These are phyloP conservation scores for Raddia distichophylla DNA, from an alignment of 176 grass and related monocot species.

Conservation along the genomic window DNA sequence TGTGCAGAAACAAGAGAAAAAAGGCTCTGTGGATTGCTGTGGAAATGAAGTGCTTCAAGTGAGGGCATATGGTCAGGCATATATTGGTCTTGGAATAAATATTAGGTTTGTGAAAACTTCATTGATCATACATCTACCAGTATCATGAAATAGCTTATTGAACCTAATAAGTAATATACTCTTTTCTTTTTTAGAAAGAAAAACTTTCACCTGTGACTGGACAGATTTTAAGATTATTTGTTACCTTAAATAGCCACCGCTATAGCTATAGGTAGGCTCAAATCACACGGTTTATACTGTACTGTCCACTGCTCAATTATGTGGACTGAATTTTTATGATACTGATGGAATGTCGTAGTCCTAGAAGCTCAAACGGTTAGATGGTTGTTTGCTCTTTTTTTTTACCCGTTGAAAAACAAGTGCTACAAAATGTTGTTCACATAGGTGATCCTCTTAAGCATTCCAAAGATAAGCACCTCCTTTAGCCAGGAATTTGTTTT, in stretches of 20 bases:
- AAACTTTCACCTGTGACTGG: conserved; percentile 11
- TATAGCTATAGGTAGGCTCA: conserved; percentile 10
- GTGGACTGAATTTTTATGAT: not conserved
- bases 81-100: conserved; percentile 90
- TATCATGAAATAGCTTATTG: conserved; percentile 10
- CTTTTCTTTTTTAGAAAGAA: not conserved
- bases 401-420: not conserved
- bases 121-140: conserved; percentile 6
- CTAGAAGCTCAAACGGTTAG: conserved; percentile 7
- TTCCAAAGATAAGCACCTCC: not conserved
- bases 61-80: conserved; percentile 86
- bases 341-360: conserved; percentile 11
- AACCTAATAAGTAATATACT: not conserved
- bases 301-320: not conserved
- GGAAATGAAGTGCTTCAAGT: conserved; percentile 93
- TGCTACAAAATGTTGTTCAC: conserved; percentile 8
- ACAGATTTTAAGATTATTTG: not conserved
- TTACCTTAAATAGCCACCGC: conserved; percentile 4
- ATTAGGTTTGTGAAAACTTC: conserved; percentile 66
- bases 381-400: not conserved
- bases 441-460: not conserved
- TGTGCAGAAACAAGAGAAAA: conserved; percentile 55
- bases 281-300: not conserved
- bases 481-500: conserved; percentile 21
- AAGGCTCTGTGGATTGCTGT: conserved; percentile 53